Conservation (phyloP, 495 filamentous ascomycete species). For the Lindgomyces ingoldianus region DNA sequence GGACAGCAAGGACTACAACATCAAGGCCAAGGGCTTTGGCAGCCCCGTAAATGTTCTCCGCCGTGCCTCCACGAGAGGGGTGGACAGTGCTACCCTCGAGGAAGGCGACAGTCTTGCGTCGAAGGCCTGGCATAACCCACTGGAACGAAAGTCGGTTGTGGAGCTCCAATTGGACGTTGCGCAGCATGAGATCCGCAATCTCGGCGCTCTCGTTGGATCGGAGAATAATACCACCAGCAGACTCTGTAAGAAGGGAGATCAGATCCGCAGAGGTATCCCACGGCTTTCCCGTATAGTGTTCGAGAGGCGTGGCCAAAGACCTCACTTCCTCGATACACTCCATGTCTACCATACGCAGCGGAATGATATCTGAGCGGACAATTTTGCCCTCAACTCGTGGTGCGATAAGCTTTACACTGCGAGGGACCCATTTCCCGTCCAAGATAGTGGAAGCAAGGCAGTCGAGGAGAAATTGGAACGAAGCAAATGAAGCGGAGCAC, state of each 20-base stretch:
- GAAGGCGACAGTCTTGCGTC: background rate
- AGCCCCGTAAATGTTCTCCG: constrained; percentile 38
- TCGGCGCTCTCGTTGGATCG: background rate
- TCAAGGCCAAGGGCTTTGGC: constrained; percentile 49
- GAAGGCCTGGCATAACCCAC: constrained; percentile 17
- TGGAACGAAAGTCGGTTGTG: constrained; percentile 37
- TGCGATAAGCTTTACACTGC: background rate
- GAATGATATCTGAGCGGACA: constrained; percentile 15
- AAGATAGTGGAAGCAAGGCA: background rate
- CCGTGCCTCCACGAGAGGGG: background rate
- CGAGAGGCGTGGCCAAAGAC: background rate
- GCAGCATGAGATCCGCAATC: background rate
- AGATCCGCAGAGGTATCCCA: background rate
- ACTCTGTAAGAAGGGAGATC: background rate
- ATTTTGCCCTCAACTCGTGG: background rate
- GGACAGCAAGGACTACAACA: constrained; percentile 51
- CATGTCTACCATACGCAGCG: background rate
- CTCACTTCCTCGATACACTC: background rate
- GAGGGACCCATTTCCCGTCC: background rate
- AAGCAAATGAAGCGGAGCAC: background rate
- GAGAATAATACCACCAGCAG: background rate
- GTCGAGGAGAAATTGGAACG: background rate
- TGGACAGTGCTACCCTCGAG: background rate
- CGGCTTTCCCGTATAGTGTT: background rate
- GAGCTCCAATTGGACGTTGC: constrained; percentile 21